Evolutionary conservation across 2,329 filamentous ascomycete species (phyloP).

Genomic region (Aspergillus puulaauensis): DNA sequence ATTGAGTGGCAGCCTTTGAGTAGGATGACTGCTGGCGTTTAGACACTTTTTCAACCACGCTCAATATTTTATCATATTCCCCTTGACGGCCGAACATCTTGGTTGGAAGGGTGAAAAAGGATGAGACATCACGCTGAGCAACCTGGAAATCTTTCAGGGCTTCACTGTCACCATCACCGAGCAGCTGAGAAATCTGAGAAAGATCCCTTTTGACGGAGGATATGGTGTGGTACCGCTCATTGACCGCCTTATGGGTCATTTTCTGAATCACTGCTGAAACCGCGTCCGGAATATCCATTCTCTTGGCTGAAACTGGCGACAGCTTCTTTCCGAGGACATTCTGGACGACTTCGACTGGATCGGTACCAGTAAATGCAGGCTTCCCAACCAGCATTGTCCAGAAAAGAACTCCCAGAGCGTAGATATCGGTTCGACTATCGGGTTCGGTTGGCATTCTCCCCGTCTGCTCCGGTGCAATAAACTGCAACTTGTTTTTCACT

Average conservation of each 20-base stretch:
- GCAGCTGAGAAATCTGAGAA: constrained; percentile 67
- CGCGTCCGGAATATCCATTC: constrained; percentile 81
- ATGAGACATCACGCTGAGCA: constrained; percentile 82
- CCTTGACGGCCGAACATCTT: constrained; percentile 76
- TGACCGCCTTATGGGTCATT: constrained; percentile 85
- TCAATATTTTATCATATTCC: constrained; percentile 69
- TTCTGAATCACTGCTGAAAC: constrained; percentile 82
- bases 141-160: constrained; percentile 73
- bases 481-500: constrained; percentile 84
- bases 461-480: constrained; percentile 92
- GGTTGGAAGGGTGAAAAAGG: constrained; percentile 83
- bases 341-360: constrained; percentile 87
- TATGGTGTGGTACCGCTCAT: constrained; percentile 85
- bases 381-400: constrained; percentile 81
- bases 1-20: constrained; percentile 32
- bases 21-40: constrained; percentile 56
- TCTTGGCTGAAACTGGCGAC: constrained; percentile 70
- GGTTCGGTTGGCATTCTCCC: constrained; percentile 90
- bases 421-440: constrained; percentile 89
- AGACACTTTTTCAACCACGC: constrained; percentile 74
- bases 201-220: constrained; percentile 84
- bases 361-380: constrained; percentile 75
- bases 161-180: constrained; percentile 71
- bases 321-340: constrained; percentile 79
- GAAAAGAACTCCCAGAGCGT: constrained; percentile 84